Evolutionary conservation across 495 filamentous ascomycete genomes (phyloP), one percentile per base, ranked within the genome.

Genomic region (Amniculicola lignicola): DNA sequence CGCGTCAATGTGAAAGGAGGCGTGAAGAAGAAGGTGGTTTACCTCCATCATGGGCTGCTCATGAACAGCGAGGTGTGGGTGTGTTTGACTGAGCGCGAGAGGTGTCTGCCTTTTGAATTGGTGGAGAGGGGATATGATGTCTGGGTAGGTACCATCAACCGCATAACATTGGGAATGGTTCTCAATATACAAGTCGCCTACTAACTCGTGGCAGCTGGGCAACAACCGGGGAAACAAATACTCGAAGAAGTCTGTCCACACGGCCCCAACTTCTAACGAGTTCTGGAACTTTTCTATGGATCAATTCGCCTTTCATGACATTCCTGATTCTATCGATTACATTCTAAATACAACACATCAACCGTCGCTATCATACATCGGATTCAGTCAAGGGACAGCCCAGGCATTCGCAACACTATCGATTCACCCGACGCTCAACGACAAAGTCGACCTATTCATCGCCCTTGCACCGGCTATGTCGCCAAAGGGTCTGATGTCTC

Each of bases 11-110:
- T 80, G 35, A 51, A 81, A 2, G 74, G 75, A n/a, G 84, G 85
- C 63, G 55, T 87, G 14, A 79, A 77, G 70, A 96, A 95, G 73
- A 87, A 84, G 53, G 88, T 96, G 9, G 86, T 95, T 7, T 98
- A 97, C 70, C 74, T 98, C 57, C 93, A 98, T 70, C 93, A 98
- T 71, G 93, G 93, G 19, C 77, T 98, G 47, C 77, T 98, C 52
- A 98, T 98, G 93, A 96, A 95, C 70, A 96, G 90, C 70, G 93
- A 98, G 73, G 93, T 97, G 18, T 98, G 93, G 93, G 88, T 96
- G 16, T 94, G 89, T 67, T 72, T 89, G 63, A 91, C 92, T 2
- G 90, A 98, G 42, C 84, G 82, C 59, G 80, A 95, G 69, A 79
- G 90, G 49, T 88, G 82, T 56, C 75, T 98, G 11, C 90, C 93